Conservation (phyloP, 176 grass and related monocot genomes). For the Paspalum vaginatum region DNA sequence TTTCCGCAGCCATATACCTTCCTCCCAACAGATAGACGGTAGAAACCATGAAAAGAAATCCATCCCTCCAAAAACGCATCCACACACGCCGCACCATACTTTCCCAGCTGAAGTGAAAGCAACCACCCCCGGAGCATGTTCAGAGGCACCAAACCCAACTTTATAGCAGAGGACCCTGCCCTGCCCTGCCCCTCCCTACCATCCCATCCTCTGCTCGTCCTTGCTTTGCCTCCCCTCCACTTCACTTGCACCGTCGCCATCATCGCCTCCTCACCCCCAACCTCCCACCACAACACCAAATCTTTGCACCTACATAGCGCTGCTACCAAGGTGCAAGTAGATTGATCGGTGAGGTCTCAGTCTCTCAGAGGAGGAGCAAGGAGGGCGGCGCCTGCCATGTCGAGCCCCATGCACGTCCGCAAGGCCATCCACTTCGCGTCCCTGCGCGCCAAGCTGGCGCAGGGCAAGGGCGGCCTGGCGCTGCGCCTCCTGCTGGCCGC, state of each 20-base stretch:
- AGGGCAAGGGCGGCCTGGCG: slow-evolving; percentile 32
- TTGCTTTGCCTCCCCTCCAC: background rate
- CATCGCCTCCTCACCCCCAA: background rate
- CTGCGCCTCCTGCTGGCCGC: slow-evolving; percentile 39
- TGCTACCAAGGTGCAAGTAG: background rate
- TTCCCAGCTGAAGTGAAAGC: slow-evolving; percentile 7
- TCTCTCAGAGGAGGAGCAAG: background rate
- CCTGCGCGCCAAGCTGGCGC: slow-evolving; percentile 47
- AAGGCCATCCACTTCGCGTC: slow-evolving; percentile 50
- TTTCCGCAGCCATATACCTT: background rate
- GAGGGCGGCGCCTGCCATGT: no score
- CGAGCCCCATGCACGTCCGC: slow-evolving; percentile 46
- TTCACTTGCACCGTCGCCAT: background rate
- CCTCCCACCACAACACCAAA: no score
- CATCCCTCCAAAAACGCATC: background rate
- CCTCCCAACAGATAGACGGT: background rate
- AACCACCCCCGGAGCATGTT: background rate
- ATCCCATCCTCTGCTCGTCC: background rate
- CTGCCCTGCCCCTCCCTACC: background rate
- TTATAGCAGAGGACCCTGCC: background rate
- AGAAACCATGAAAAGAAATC: background rate
- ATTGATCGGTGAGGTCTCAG: background rate
- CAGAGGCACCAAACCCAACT: background rate
- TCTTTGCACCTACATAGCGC: background rate
- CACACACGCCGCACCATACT: background rate